Evolutionary conservation across 2,329 filamentous ascomycete genomes (phyloP), one percentile per base, ranked within the genome.

Genomic region (Colletotrichum neosansevieriae): DNA sequence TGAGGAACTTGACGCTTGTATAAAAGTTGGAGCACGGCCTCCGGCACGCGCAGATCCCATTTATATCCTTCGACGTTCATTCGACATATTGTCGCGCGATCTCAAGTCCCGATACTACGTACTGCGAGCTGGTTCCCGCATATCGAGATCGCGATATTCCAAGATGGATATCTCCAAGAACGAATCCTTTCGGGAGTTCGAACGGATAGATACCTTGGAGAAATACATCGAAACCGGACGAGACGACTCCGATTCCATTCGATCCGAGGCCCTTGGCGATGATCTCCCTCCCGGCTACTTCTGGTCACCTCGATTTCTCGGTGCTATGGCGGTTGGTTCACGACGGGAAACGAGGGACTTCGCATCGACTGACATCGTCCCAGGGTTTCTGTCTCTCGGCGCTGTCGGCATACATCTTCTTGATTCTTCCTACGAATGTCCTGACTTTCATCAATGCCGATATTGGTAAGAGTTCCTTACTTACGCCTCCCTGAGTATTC

Each of bases 321-420:
- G 78, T 29, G 73, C 75, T 0, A 64, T 79, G 19, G 51, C 74
- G 51, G 79, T 79, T 64, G 66, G 76, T 74, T 3, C 4, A 47
- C 32, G 10, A 5, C 13, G 13, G 6, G 34, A 15, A 50, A 7
- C 44, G 13, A 56, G 36, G 12, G 19, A 15, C 1, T n/a, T 4
- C 9, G 6, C 15, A 5, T 24, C 50, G 15, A 36, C 32, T 63
- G 17, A 56, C 57, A 60, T 69, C 42, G 72, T 21, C 15, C 7
- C 21, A 79, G 78, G 79, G 77, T 9, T 80, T 80, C 71, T 79
- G 76, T 67, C 71, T 80, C 7, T 78, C 79, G 6, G 76, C 78
- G 58, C 76, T 79, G 51, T 78, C 76, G 38, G 78, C 78, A 15
- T 79, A 79, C 61, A 73, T 80, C 60, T 80, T 80, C 63, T 59